Base-by-base conservation (phyloP, 2,329 filamentous ascomycete species). In the Claviceps capensis region DNA sequence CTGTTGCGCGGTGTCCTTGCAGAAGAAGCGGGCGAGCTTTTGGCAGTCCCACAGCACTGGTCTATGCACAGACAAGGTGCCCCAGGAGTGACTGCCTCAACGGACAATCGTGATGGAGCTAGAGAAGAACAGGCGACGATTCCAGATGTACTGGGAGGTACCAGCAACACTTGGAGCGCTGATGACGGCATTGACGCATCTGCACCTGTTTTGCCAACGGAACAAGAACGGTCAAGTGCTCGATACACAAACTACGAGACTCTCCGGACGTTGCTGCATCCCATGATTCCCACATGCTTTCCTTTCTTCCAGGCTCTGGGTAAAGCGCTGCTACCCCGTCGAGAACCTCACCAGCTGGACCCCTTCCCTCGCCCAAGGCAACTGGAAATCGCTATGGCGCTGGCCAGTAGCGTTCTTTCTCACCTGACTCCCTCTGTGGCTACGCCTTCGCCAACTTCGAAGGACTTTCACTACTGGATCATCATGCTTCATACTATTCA, bases 221-320 rank as follows among this genome's bases (percentile, higher is more conserved):
- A 69, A 34, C 67, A 71, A 53, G 72, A 76, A 55, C 64, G 68
- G 50, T 60, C 64, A 16, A 71, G 67, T 17, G 61, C 71, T 22
- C 69, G 72, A n/a, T 81, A 72, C 58, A 68, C 85, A 63, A 98
- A 97, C 65, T 88, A 85, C 42, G 81, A 85, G 62, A 83, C 80
- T 13, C 74, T 97, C 45, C 79, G 85, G 40, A 83, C 83, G 58
- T 72, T 97, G 11, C 75, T 97, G 13, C 84, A 85, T 60, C 83
- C 87, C 37, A 78, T 94, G 59, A 83, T 90, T 22, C 82, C 82
- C 8, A 83, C 84, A 3, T 85, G 90, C n/a, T 85, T 88, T 17
- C 83, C 86, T 0, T 86, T 97, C 59, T 85, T 95, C 63, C 88
- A 95, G 61, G 84, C 82, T 1, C 72, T 97, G 44, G 91, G 91